Evolutionary conservation across 495 filamentous ascomycete genomes (phyloP).

Genomic region (Aspergillus leporis): DNA sequence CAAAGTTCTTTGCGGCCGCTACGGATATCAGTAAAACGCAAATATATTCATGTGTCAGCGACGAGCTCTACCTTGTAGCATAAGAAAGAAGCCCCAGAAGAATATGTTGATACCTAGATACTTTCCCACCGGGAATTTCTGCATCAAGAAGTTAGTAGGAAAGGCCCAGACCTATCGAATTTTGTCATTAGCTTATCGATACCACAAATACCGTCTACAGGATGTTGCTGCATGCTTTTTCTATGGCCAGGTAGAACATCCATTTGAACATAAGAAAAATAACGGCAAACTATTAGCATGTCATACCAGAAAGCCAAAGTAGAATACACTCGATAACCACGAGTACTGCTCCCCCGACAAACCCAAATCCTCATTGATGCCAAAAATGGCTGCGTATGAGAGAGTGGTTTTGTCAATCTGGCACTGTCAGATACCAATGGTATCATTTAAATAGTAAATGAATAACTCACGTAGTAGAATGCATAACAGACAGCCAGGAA

Average conservation of each 20-base stretch:
- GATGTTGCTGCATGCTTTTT: too few relatives aligned
- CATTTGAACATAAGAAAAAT: neutral
- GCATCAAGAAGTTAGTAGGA: conserved; percentile 51
- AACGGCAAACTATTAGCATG: too few relatives aligned
- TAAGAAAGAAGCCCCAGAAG: conserved; percentile 48
- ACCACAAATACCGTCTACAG: too few relatives aligned
- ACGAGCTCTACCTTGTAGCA: neutral
- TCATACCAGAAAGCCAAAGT: conserved; percentile 54
- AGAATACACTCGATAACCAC: conserved; percentile 56
- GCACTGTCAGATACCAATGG: conserved; percentile 23
- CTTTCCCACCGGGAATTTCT: conserved; percentile 49
- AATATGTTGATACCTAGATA: conserved; percentile 54
- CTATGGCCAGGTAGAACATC: neutral
- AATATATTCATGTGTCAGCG: neutral
- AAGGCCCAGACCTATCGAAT: conserved; percentile 30
- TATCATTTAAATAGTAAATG: neutral
- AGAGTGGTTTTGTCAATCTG: conserved; percentile 56
- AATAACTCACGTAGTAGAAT: conserved; percentile 52
- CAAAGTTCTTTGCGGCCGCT: conserved; percentile 50
- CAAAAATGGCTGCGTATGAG: conserved; percentile 59
- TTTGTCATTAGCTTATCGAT: too few relatives aligned
- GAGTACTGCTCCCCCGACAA: conserved; percentile 51
- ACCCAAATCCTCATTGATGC: conserved; percentile 47
- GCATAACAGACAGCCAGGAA: conserved; percentile 50
- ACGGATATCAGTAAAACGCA: neutral